phyloP scores from a whole-genome alignment of 2,329 filamentous ascomycete genomes.

The Colletotrichum gloeosporioides region DNA sequence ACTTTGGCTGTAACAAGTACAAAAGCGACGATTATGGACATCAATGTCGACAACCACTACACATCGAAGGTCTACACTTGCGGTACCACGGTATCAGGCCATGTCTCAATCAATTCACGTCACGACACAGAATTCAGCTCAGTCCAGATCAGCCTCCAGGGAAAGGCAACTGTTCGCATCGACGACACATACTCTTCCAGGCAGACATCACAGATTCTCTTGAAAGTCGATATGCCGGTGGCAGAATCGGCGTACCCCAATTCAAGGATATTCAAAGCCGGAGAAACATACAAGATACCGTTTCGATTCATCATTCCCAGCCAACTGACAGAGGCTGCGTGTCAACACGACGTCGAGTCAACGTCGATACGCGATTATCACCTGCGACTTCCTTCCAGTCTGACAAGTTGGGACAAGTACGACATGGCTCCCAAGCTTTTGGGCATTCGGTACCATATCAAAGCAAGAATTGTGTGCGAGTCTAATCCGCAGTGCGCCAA shows the following conservation, averaged over 20 bases:
- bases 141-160: conserved; percentile 58
- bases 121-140: conserved; percentile 53
- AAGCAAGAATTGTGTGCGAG: conserved; percentile 45
- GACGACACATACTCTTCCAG: conserved; percentile 55
- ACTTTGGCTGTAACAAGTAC: background rate
- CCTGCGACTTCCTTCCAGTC: conserved; percentile 56
- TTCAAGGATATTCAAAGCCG: conserved; percentile 51
- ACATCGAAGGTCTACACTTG: conserved; percentile 61
- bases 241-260: conserved; percentile 50
- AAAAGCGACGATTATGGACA: conserved; percentile 40
- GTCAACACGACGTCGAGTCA: conserved; percentile 53
- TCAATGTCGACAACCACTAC: conserved; percentile 59
- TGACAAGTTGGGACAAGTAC: conserved; percentile 57
- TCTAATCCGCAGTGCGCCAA: conserved; percentile 25
- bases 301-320: conserved; percentile 63
- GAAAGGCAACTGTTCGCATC: conserved; percentile 52
- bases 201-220: conserved; percentile 54
- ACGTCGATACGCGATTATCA: conserved; percentile 54
- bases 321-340: conserved; percentile 60
- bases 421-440: conserved; percentile 61
- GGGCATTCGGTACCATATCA: conserved; percentile 56
- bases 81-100: conserved; percentile 54
- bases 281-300: conserved; percentile 52
- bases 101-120: conserved; percentile 48
- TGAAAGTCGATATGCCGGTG: conserved; percentile 62